A percentile compares a stretch with the other conserved stretches of the same genome.
phyloP scores from a whole-genome alignment of 1,284 basidiomycete genomes.

The Anthracocystis setariae region DNA sequence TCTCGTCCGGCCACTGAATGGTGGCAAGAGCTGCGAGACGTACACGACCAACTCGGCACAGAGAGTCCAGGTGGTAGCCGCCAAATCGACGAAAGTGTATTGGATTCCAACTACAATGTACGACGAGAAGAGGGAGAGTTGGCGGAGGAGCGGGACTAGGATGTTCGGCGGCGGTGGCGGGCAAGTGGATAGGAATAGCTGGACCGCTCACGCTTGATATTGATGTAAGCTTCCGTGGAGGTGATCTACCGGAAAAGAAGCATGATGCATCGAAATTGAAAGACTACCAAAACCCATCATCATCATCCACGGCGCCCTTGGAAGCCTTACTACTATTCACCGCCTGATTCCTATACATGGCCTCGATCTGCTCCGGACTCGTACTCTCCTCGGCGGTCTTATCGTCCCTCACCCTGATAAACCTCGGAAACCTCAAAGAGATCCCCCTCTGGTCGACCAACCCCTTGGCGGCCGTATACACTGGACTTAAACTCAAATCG shows the following conservation, averaged over 20 bases:
- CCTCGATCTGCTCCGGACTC: constrained; percentile 89
- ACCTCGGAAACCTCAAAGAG: constrained; percentile 93
- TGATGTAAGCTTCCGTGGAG: too few relatives aligned
- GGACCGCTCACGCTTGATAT: too few relatives aligned
- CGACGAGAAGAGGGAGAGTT: constrained; percentile 7
- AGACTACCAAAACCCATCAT: constrained; percentile 86
- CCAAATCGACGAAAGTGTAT: constrained; percentile 19
- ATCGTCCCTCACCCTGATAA: constrained; percentile 90
- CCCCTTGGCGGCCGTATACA: constrained; percentile 97
- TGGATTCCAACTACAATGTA: constrained; percentile 20
- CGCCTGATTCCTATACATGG: constrained; percentile 91
- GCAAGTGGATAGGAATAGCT: constrained; percentile 2
- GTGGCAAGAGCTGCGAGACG: constrained; percentile 42
- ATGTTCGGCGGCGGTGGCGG: constrained; percentile 4
- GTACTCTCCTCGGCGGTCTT: constrained; percentile 92
- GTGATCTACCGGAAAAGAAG: too few relatives aligned
- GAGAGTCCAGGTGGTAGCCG: constrained; percentile 36
- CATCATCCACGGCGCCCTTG: constrained; percentile 74
- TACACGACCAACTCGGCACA: constrained; percentile 44
- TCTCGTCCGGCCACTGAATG: constrained; percentile 9
- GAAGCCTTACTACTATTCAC: constrained; percentile 72
- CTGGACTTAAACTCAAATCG: constrained; percentile 92
- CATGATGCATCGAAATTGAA: too few relatives aligned
- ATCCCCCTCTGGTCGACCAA: constrained; percentile 72
- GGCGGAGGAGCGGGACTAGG: constrained; percentile 6